Conservation (phyloP, 129 eudicot species). For the Tagetes patula region DNA sequence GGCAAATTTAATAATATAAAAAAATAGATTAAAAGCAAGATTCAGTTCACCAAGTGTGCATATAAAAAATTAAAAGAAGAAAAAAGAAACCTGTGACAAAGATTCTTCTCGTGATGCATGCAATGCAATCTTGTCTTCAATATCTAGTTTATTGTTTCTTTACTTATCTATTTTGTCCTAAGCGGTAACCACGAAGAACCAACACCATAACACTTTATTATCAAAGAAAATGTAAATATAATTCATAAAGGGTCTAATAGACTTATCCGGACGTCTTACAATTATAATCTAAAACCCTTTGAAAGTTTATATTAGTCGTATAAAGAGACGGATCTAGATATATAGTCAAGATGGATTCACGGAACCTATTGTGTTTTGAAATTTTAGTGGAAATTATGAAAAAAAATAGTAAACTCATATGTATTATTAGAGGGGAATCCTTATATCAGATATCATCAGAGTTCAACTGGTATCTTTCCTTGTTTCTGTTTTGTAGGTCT, state of each 20-base stretch:
- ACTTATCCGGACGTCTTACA: too few species aligned
- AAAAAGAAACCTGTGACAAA: slow-evolving; percentile 34
- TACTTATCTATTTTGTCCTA: neutral
- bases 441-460: too few species aligned
- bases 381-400: too few species aligned
- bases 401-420: too few species aligned
- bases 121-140: slow-evolving; percentile 19
- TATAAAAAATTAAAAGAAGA: neutral
- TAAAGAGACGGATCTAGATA: too few species aligned
- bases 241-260: neutral
- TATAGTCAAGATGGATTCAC: too few species aligned
- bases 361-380: too few species aligned
- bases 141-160: slow-evolving; percentile 7
- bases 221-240: neutral
- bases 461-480: too few species aligned
- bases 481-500: too few species aligned
- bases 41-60: slow-evolving; percentile 30
- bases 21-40: slow-evolving; percentile 35
- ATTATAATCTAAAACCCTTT: too few species aligned
- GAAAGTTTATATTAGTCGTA: too few species aligned
- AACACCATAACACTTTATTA: neutral
- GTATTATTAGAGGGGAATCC: too few species aligned
- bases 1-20: slow-evolving; percentile 18
- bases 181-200: slow-evolving; percentile 10
- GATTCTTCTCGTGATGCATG: slow-evolving; percentile 39